Conservation (phyloP, 2,329 filamentous ascomycete species). For the Remersonia thermophila region DNA sequence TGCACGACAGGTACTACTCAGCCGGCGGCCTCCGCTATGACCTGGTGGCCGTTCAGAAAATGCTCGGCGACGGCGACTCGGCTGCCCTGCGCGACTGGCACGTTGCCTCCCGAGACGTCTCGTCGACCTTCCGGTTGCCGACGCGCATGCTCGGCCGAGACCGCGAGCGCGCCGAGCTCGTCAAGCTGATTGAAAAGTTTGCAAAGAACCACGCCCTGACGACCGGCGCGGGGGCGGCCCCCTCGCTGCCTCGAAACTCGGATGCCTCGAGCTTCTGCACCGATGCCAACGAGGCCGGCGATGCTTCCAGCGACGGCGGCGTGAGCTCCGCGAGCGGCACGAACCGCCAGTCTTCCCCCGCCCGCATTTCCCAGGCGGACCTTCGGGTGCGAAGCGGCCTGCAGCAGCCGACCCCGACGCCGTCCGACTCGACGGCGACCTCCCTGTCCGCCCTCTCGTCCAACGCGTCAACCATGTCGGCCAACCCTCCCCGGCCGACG, state of each 20-base stretch:
- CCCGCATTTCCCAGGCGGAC: conserved; percentile 37
- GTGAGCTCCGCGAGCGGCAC: conserved; percentile 43
- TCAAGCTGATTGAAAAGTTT: conserved; percentile 65
- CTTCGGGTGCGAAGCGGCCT: conserved; percentile 27
- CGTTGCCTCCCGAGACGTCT: conserved; percentile 75
- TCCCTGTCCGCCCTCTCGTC: conserved; percentile 37
- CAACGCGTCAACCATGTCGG: conserved; percentile 27
- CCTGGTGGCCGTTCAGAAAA: conserved; percentile 57
- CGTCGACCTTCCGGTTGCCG: conserved; percentile 83
- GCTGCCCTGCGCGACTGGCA: conserved; percentile 59
- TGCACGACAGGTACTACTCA: conserved; percentile 80
- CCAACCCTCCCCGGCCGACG: conserved; percentile 23
- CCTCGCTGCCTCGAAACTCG: conserved; percentile 35
- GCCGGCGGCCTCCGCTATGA: conserved; percentile 78
- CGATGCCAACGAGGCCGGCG: conserved; percentile 34
- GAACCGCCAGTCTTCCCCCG: conserved; percentile 30
- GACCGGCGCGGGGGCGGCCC: conserved; percentile 26
- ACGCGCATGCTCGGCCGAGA: conserved; percentile 68
- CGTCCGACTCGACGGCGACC: conserved; percentile 27
- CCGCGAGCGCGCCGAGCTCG: conserved; percentile 56
- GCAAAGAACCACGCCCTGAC: conserved; percentile 48
- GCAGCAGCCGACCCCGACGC: conserved; percentile 27
- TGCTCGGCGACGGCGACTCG: conserved; percentile 64
- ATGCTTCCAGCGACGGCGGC: conserved; percentile 45
- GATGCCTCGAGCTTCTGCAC: conserved; percentile 43